Conservation (phyloP, 208 protist genomes). For the Tetramitus jugosus region DNA sequence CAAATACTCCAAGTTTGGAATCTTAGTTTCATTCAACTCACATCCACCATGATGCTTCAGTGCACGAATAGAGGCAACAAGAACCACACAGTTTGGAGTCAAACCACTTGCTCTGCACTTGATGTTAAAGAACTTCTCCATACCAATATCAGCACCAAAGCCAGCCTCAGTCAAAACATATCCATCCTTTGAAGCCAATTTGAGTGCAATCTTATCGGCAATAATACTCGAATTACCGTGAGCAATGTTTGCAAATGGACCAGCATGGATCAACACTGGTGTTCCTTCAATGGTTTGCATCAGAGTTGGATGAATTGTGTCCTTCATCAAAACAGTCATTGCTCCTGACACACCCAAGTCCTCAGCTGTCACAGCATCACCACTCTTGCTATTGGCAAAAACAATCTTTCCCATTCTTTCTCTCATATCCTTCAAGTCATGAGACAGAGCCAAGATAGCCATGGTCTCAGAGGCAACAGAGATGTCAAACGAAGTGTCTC, state of each 20-base stretch:
- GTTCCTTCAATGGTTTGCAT: conserved; percentile 95
- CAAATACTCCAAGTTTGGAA: conserved; percentile 79
- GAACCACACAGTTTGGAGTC: conserved; percentile 79
- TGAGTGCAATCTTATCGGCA: conserved; percentile 84
- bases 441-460: conserved; percentile 90
- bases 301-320: conserved; percentile 86
- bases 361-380: conserved; percentile 72
- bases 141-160: conserved; percentile 84
- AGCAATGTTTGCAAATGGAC: conserved; percentile 98
- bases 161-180: conserved; percentile 93
- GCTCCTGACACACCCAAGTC: conserved; percentile 78
- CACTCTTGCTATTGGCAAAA: conserved; percentile 58
- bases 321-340: conserved; percentile 90
- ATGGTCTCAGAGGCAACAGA: conserved; percentile 94
- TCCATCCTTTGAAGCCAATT: conserved; percentile 83
- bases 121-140: conserved; percentile 97
- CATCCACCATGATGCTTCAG: conserved; percentile 92
- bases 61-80: conserved; percentile 88
- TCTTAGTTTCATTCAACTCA: conserved; percentile 52
- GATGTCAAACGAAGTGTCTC: conserved; percentile 88
- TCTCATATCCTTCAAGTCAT: conserved; percentile 82
- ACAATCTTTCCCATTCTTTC: conserved; percentile 66
- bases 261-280: conserved; percentile 88
- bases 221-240: conserved; percentile 95
- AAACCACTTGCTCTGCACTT: conserved; percentile 88